Conservation (phyloP, 2,329 filamentous ascomycete genomes). For the Arachnomyces sp. region DNA sequence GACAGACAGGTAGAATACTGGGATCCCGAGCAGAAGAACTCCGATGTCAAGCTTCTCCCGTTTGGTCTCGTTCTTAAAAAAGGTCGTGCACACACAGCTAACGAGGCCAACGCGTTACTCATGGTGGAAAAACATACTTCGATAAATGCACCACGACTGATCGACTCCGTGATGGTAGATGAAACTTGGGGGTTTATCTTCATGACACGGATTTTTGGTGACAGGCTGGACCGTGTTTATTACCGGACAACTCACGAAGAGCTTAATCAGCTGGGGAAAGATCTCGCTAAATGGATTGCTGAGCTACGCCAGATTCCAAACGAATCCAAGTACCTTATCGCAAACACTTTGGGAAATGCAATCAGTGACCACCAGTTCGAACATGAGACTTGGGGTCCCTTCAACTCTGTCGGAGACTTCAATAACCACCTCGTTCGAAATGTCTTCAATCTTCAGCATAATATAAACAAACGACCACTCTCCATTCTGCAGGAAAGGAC, state of each 20-base stretch:
- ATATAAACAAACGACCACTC: slow-evolving; percentile 5
- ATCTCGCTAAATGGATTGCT: slow-evolving; percentile 8
- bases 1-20: slow-evolving; percentile 2
- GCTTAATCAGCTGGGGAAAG: slow-evolving; percentile 10
- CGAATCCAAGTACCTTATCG: slow-evolving; percentile 7
- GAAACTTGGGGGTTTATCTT: slow-evolving; percentile 8
- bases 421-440: slow-evolving; percentile 7
- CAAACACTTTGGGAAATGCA: slow-evolving; percentile 7
- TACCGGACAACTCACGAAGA: slow-evolving; percentile 10
- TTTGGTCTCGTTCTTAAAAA: slow-evolving; percentile 9
- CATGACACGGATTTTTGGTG: slow-evolving; percentile 9
- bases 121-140: slow-evolving; percentile 9
- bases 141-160: slow-evolving; percentile 10
- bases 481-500: slow-evolving; percentile 9
- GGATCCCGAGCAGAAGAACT: slow-evolving; percentile 3
- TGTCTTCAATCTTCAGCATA: neutral
- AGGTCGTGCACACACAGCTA: slow-evolving; percentile 2
- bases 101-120: slow-evolving; percentile 10
- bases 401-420: slow-evolving; percentile 8
- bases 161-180: slow-evolving; percentile 10
- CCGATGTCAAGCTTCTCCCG: slow-evolving; percentile 8
- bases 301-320: slow-evolving; percentile 10
- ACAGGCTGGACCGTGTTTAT: slow-evolving; percentile 2
- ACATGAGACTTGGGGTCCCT: slow-evolving; percentile 8
- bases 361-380: slow-evolving; percentile 5